A percentile compares a stretch with the other conserved stretches of the same genome.
phyloP scores from a whole-genome alignment of 2,329 filamentous ascomycete species.

The Teratosphaeria destructans region DNA sequence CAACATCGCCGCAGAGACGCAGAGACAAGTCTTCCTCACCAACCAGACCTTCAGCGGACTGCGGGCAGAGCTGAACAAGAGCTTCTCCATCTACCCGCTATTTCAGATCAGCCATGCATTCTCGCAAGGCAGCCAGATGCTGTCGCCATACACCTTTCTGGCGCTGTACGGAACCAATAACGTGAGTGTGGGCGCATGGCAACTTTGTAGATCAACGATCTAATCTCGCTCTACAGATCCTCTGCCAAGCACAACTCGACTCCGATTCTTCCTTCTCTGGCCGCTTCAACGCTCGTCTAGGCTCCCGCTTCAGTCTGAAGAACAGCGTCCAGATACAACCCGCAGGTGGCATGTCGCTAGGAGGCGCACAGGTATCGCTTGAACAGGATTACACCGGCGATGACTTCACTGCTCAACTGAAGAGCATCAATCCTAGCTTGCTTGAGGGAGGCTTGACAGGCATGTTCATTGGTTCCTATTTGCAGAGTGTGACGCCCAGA shows the following conservation, averaged over 20 bases:
- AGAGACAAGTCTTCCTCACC: conserved; percentile 90
- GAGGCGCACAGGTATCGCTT: conserved; percentile 81
- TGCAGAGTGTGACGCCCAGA: conserved; percentile 82
- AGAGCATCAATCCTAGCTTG: conserved; percentile 89
- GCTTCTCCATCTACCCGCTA: conserved; percentile 83
- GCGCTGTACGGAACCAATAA: conserved; percentile 88
- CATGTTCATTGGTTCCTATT: conserved; percentile 90
- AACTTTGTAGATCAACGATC: not conserved
- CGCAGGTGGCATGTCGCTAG: conserved; percentile 31
- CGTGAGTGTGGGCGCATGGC: conserved; percentile 40
- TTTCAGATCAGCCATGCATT: conserved; percentile 98
- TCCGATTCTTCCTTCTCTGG: conserved; percentile 81
- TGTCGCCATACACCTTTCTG: conserved; percentile 91
- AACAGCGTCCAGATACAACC: conserved; percentile 76
- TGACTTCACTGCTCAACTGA: conserved; percentile 88
- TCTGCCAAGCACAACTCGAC: conserved; percentile 90
- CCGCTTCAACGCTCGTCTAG: conserved; percentile 90
- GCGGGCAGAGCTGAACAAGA: conserved; percentile 91
- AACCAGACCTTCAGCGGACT: conserved; percentile 96
- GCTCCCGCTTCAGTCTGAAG: conserved; percentile 70
- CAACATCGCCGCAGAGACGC: conserved; percentile 78
- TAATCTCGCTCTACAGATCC: conserved; percentile 50
- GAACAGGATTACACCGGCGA: conserved; percentile 91
- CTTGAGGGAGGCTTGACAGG: conserved; percentile 88
- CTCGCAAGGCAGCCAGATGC: conserved; percentile 76